A percentile compares a stretch with the other conserved stretches of the same genome.
These are phyloP conservation scores for Populus hybrid DNA, from an alignment of 441 rosid genomes.

Conservation along the genomic window DNA sequence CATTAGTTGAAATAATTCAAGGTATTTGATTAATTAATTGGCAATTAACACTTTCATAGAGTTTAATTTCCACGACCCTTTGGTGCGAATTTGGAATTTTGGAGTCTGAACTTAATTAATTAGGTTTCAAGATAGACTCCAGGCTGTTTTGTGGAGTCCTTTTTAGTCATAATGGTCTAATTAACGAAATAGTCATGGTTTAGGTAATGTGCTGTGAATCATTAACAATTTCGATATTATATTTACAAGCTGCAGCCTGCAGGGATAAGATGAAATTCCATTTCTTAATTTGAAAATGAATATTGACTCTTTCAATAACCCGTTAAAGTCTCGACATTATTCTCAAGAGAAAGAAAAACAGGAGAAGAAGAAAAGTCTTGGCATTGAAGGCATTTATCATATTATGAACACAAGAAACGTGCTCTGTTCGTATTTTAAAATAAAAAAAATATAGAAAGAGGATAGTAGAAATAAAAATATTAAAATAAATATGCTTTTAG, in stretches of 20 bases:
- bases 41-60: background rate
- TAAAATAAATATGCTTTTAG: too few species aligned
- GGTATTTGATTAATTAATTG: background rate
- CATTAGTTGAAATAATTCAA: background rate
- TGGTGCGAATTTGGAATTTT: background rate
- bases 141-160: background rate
- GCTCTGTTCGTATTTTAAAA: background rate
- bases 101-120: background rate
- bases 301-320: background rate
- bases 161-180: background rate
- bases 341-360: background rate
- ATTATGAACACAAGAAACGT: background rate
- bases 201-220: background rate
- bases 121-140: background rate
- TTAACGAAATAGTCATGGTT: background rate
- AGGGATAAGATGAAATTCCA: background rate
- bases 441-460: too few species aligned
- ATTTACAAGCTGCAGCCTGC: background rate
- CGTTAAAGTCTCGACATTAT: background rate
- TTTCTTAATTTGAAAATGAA: background rate
- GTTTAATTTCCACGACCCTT: background rate
- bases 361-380: background rate
- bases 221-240: background rate
- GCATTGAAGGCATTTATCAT: background rate
- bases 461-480: too few species aligned